Percentiles rank a stretch among this genome's conserved stretches.
These are phyloP conservation scores for Biscogniauxia sp. DNA, from an alignment of 2,329 filamentous ascomycete species.

Conservation along the genomic window DNA sequence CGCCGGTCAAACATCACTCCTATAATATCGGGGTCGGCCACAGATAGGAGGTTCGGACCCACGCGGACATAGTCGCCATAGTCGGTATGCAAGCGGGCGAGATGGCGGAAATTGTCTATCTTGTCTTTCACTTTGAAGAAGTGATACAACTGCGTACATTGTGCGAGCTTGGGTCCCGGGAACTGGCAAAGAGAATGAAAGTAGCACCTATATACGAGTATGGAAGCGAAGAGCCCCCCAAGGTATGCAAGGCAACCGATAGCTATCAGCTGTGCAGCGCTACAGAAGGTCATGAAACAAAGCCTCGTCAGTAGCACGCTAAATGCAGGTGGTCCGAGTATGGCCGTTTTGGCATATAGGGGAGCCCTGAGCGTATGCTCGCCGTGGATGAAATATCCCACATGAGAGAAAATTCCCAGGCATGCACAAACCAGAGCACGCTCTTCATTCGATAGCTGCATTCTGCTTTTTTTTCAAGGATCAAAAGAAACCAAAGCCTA, in stretches of 20 bases:
- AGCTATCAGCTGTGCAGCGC: conserved; percentile 6
- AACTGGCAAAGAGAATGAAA: conserved; percentile 17
- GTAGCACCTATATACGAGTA: conserved; percentile 14
- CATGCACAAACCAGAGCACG: not conserved
- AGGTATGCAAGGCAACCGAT: conserved; percentile 14
- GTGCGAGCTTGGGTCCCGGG: conserved; percentile 10
- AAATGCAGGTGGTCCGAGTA: conserved; percentile 4
- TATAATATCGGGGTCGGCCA: conserved; percentile 15
- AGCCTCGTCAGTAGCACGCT: conserved; percentile 4
- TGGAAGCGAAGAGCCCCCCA: conserved; percentile 14
- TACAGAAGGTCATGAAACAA: not conserved
- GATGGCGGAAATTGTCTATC: conserved; percentile 16
- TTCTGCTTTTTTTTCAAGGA: not conserved
- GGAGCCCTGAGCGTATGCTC: conserved; percentile 16
- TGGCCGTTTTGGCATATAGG: conserved; percentile 6
- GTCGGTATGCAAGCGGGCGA: conserved; percentile 14
- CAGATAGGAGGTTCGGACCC: conserved; percentile 17
- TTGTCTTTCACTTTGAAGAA: conserved; percentile 13
- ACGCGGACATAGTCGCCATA: conserved; percentile 19
- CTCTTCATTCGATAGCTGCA: not conserved
- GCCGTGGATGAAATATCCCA: conserved; percentile 14
- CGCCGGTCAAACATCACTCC: conserved; percentile 12
- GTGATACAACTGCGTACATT: conserved; percentile 16
- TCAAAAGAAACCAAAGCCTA: too few relatives aligned
- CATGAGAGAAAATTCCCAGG: conserved; percentile 11